Percentiles rank a stretch among this genome's conserved stretches.
These are phyloP conservation scores for Paraphoma chrysanthemicola DNA, from an alignment of 2,329 filamentous ascomycete species.

Conservation along the genomic window DNA sequence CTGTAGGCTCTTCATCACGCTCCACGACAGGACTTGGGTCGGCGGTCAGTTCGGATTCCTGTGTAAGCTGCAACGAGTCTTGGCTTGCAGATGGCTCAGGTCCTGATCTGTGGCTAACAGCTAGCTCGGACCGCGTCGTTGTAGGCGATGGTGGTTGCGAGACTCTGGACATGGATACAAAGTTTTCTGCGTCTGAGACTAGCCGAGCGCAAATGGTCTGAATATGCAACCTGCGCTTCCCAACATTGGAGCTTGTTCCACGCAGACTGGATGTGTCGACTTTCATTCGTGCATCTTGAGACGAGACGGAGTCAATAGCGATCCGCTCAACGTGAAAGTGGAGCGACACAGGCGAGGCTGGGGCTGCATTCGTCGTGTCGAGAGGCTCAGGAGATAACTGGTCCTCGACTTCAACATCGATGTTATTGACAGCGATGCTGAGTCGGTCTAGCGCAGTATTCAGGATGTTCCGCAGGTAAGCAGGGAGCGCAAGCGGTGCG, in stretches of 20 bases:
- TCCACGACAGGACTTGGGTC: not conserved
- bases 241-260: constrained; percentile 59
- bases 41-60: not conserved
- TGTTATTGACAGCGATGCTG: constrained; percentile 69
- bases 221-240: constrained; percentile 71
- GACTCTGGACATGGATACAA: constrained; percentile 65
- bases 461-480: constrained; percentile 74
- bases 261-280: constrained; percentile 14
- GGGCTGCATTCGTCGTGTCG: constrained; percentile 57
- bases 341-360: constrained; percentile 64
- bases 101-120: constrained; percentile 21
- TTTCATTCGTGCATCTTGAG: constrained; percentile 33
- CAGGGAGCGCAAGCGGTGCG: constrained; percentile 71
- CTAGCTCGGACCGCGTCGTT: constrained; percentile 54
- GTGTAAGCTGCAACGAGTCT: constrained; percentile 6
- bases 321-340: constrained; percentile 70
- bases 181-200: constrained; percentile 72
- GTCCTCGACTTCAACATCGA: constrained; percentile 71
- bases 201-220: constrained; percentile 69
- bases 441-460: constrained; percentile 77
- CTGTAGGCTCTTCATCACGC: constrained; percentile 2
- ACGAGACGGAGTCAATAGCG: constrained; percentile 68
- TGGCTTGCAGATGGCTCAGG: constrained; percentile 27
- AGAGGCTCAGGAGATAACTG: constrained; percentile 57
- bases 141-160: constrained; percentile 66